phyloP scores from a whole-genome alignment of 148 eudicot genomes.

The Silene latifolia region DNA sequence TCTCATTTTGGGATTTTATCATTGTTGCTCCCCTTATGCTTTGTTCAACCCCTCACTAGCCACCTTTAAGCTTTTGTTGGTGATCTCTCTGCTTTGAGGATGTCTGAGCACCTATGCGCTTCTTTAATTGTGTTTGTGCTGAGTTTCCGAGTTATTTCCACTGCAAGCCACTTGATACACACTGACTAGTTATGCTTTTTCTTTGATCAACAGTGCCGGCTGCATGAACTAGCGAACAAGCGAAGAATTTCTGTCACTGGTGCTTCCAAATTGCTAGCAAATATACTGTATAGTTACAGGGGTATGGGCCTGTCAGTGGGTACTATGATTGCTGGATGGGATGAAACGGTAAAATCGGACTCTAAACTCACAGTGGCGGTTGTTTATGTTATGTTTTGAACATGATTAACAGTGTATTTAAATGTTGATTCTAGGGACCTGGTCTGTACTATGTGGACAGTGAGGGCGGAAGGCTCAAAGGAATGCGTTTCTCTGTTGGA shows the following conservation, averaged over 20 bases:
- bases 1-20: too few species aligned
- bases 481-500: constrained; percentile 87
- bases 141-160: neutral
- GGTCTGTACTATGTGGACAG: constrained; percentile 95
- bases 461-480: constrained; percentile 98
- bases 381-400: neutral
- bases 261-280: constrained; percentile 94
- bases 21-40: too few species aligned
- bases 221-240: constrained; percentile 93
- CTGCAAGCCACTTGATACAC: neutral
- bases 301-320: constrained; percentile 99
- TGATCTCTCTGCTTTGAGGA: neutral
- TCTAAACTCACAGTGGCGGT: neutral
- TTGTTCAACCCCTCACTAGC: too few species aligned
- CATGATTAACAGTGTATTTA: neutral
- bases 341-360: constrained; percentile 56
- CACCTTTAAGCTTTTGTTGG: neutral
- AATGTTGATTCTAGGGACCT: constrained; percentile 55
- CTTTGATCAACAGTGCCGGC: constrained; percentile 53
- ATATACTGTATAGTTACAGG: constrained; percentile 80
- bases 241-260: constrained; percentile 95
- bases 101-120: neutral
- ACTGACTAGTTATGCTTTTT: neutral
- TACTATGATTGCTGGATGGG: constrained; percentile 99
- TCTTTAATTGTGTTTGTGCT: neutral